Percentiles rank a stretch among this genome's conserved stretches.
Conservation (phyloP, 1,284 basidiomycete species). For the Pholiota adiposa region DNA sequence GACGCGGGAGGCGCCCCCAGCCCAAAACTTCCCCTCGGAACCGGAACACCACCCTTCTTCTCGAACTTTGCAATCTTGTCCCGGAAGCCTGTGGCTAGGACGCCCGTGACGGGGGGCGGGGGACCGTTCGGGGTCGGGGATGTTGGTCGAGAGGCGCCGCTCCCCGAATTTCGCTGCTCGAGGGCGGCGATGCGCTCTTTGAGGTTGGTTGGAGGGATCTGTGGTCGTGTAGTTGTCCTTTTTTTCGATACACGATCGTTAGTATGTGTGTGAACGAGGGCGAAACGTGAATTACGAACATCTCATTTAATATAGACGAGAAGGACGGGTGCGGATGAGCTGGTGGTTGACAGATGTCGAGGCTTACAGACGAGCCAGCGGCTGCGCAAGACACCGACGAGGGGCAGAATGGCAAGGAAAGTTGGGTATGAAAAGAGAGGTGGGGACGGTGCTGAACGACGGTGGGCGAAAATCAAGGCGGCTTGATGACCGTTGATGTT, state of each 20-base stretch:
- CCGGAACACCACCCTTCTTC: conserved; percentile 72
- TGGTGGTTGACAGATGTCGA: conserved; percentile 19
- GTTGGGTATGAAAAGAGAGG: conserved; percentile 3
- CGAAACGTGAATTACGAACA: conserved; percentile 17
- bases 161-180: conserved; percentile 57
- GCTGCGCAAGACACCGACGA: conserved; percentile 13
- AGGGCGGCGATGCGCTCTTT: conserved; percentile 79
- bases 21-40: conserved; percentile 74
- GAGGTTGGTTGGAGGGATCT: conserved; percentile 58
- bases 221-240: conserved; percentile 43
- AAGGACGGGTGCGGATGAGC: conserved; percentile 4
- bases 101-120: conserved; percentile 32
- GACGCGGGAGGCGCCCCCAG: conserved; percentile 60
- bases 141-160: conserved; percentile 29
- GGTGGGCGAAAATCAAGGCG: background rate
- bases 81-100: conserved; percentile 44
- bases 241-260: background rate
- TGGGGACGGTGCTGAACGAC: conserved; percentile 2
- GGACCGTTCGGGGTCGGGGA: conserved; percentile 33
- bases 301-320: conserved; percentile 12
- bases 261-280: background rate
- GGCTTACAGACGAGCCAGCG: conserved; percentile 22
- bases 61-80: conserved; percentile 82
- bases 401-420: background rate
- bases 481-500: conserved; percentile 11